Base-by-base conservation (phyloP, 352 stramenopile species). In the Pythium vanterpoolii region DNA sequence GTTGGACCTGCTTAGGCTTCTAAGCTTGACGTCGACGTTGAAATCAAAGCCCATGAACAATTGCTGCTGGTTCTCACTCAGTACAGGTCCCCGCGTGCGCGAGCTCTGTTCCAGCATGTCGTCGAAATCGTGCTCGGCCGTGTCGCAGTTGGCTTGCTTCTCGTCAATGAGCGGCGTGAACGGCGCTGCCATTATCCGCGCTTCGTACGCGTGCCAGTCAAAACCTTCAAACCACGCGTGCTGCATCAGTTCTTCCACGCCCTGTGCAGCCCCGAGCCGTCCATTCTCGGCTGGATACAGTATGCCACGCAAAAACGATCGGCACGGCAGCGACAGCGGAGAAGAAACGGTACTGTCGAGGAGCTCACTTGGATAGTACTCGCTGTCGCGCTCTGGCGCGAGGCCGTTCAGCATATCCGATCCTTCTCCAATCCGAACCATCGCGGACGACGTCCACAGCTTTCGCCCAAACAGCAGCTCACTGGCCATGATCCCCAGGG, bases 81-180 rank as follows among this genome's bases (percentile, higher is more conserved):
- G 67, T 30, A 57, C 69, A 16, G 66, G 60, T 0, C 46, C 53
- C 18, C 65, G 60, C 4, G 54, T 3, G 11, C 44, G 36, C 0
- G 66, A 72, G 50, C 74, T 86, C 16, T 76, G 64, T 47, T 69
- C 72, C 28, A 88, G 65, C 19, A 88, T 75, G 44, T 90, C 77
- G 44, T 90, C 77, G 26, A 88, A 87, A 38, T 90, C 80, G 21
- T 82, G 68, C 0, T 60, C 73, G 0, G 80, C 76, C 10, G 80
- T 87, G 66, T 90, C 58, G 56, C 76, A 87, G 28, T 88, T 90
- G 16, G 71, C 72, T 51, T 88, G 78, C 45, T 71, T 75, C 43
- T 84, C 71, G 56, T 87, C 73, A 0, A 90, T 71, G 14, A 79
- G 56, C 14, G 80, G 79, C 14, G 62, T 53, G 47, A 90, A 86